Conservation (phyloP, 805 yeast genomes). For the Wickerhamomyces xylosicus region DNA sequence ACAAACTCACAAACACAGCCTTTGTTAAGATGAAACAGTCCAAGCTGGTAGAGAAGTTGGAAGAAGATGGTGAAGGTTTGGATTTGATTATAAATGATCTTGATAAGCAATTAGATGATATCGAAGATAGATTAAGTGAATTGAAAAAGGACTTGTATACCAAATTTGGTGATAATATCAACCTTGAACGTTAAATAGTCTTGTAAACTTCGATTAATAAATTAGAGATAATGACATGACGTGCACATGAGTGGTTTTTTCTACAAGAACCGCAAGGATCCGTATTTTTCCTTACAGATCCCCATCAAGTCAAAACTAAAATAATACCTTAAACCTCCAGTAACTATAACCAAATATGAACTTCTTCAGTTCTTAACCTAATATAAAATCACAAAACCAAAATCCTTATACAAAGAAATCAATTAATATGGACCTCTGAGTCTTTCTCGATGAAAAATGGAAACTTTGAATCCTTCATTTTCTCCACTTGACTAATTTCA, state of each 20-base stretch:
- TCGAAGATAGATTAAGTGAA: constrained; percentile 43
- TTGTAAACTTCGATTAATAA: too few species aligned
- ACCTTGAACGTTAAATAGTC: constrained; percentile 51
- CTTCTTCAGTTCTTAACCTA: too few species aligned
- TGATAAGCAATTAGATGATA: constrained; percentile 35
- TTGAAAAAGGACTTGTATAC: constrained; percentile 74
- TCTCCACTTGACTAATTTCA: constrained; percentile 5
- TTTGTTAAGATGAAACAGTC: constrained; percentile 62
- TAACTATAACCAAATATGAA: too few species aligned
- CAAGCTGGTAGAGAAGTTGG: constrained; percentile 60
- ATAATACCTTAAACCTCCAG: too few species aligned
- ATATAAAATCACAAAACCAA: too few species aligned
- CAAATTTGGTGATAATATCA: constrained; percentile 83
- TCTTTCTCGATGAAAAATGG: constrained; percentile 38
- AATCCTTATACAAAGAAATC: too few species aligned
- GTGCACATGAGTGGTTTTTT: background rate
- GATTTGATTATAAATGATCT: constrained; percentile 37
- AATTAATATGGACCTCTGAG: constrained; percentile 21
- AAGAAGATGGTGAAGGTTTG: constrained; percentile 44
- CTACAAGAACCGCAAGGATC: too few species aligned
- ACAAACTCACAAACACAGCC: constrained; percentile 63
- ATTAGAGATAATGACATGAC: background rate
- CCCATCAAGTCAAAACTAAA: too few species aligned
- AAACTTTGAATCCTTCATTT: constrained; percentile 14
- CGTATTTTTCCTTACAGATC: too few species aligned